Percentiles rank a stretch among this genome's conserved stretches.
Conservation (phyloP, 345 rosid species). For the Gossypium turneri region DNA sequence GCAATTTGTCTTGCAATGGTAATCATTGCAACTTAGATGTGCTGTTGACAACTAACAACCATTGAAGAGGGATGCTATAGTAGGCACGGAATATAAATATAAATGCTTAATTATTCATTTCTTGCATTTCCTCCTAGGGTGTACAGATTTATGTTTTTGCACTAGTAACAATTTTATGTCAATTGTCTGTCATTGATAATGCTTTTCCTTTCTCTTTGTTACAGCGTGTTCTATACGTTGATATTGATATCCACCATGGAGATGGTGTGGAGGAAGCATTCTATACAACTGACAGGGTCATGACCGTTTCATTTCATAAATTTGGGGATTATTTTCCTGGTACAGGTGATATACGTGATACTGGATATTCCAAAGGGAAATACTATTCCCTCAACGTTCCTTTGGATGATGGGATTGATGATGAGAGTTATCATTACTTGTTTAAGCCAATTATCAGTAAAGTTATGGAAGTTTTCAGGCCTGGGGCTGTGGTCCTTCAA, state of each 20-base stretch:
- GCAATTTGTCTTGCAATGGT: not conserved
- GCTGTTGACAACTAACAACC: not conserved
- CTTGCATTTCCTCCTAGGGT: not conserved
- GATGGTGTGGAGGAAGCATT: constrained; percentile 74
- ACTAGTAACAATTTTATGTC: not conserved
- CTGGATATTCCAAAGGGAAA: constrained; percentile 51
- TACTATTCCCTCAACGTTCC: constrained; percentile 68
- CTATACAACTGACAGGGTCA: constrained; percentile 64
- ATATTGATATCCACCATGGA: constrained; percentile 65
- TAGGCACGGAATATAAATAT: not conserved
- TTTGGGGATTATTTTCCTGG: constrained; percentile 71
- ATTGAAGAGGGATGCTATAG: not conserved
- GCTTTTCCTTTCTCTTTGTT: constrained; percentile 14
- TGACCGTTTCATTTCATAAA: constrained; percentile 68
- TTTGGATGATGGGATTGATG: constrained; percentile 64
- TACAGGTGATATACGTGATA: constrained; percentile 54
- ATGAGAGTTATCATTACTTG: constrained; percentile 63
- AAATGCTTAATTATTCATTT: not conserved
- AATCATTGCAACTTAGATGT: not conserved
- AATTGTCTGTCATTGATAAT: not conserved
- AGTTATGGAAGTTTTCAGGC: constrained; percentile 59
- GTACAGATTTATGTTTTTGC: not conserved
- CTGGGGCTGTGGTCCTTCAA: constrained; percentile 66
- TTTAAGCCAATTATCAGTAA: constrained; percentile 64
- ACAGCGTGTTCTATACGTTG: constrained; percentile 66